Conservation (phyloP, 495 filamentous ascomycete genomes). For the Lineolata rhizophorae region DNA sequence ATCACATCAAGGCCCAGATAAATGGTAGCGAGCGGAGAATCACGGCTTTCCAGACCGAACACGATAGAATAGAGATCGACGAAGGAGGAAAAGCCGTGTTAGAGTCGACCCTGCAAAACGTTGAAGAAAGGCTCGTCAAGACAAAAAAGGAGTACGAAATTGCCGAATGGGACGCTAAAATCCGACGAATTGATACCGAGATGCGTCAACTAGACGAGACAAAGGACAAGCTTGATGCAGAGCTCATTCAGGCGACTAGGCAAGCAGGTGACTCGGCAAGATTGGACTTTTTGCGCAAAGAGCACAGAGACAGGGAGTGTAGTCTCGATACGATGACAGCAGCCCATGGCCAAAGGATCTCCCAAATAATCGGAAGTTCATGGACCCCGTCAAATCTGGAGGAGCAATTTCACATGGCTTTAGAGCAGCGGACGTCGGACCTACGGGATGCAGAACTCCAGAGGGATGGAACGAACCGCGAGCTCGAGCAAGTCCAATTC, state of each 20-base stretch:
- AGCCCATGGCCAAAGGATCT: constrained; percentile 49
- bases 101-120: constrained; percentile 48
- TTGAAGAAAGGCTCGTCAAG: constrained; percentile 35
- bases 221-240: constrained; percentile 40
- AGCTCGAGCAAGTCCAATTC: constrained; percentile 58
- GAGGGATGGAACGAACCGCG: constrained; percentile 44
- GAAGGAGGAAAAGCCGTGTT: constrained; percentile 61
- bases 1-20: constrained; percentile 45
- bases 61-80: constrained; percentile 52
- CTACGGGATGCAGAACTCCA: constrained; percentile 38
- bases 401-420: constrained; percentile 39
- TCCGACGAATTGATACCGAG: constrained; percentile 35
- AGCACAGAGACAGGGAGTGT: constrained; percentile 44
- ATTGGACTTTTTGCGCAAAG: constrained; percentile 55
- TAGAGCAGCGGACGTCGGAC: constrained; percentile 31
- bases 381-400: constrained; percentile 58
- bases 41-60: constrained; percentile 33
- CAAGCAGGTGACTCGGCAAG: constrained; percentile 59
- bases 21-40: constrained; percentile 44
- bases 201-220: constrained; percentile 47
- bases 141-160: constrained; percentile 35
- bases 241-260: constrained; percentile 59
- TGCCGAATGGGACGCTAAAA: constrained; percentile 44
- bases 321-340: constrained; percentile 54
- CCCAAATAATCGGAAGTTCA: constrained; percentile 30